Percentiles rank a stretch among this genome's conserved stretches.
Conservation (phyloP, 2,329 filamentous ascomycete genomes). For the Aureobasidium uvarum region DNA sequence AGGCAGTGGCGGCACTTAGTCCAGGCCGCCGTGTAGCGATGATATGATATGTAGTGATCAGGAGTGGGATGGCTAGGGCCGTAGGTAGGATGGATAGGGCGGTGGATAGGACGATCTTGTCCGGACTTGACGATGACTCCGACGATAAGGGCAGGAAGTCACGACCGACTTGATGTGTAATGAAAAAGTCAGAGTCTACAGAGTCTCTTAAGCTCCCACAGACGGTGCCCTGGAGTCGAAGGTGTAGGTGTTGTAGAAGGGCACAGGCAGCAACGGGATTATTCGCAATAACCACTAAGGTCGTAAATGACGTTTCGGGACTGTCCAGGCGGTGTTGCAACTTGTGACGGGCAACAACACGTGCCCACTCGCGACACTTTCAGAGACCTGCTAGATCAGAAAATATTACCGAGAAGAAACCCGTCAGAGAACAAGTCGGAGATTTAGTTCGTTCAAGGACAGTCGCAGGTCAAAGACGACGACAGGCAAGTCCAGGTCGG, state of each 20-base stretch:
- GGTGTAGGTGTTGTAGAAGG: background rate
- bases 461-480: background rate
- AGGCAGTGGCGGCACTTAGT: background rate
- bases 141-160: constrained; percentile 3
- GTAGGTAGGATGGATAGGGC: background rate
- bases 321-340: background rate
- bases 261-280: constrained; percentile 9
- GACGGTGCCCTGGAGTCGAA: background rate
- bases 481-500: background rate
- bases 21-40: background rate
- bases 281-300: constrained; percentile 20
- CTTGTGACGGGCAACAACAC: constrained; percentile 8
- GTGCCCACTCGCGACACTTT: background rate
- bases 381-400: background rate
- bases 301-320: constrained; percentile 15
- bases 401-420: background rate
- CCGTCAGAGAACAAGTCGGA: background rate
- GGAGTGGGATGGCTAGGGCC: background rate
- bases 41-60: background rate
- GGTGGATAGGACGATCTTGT: constrained; percentile 1
- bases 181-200: background rate
- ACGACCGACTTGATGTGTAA: background rate
- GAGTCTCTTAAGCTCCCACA: background rate
- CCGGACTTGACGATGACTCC: constrained; percentile 2
- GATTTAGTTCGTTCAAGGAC: background rate